Evolutionary conservation across 495 filamentous ascomycete species (phyloP), one percentile per base, ranked within the genome.

Genomic region (Daldinia childiae): DNA sequence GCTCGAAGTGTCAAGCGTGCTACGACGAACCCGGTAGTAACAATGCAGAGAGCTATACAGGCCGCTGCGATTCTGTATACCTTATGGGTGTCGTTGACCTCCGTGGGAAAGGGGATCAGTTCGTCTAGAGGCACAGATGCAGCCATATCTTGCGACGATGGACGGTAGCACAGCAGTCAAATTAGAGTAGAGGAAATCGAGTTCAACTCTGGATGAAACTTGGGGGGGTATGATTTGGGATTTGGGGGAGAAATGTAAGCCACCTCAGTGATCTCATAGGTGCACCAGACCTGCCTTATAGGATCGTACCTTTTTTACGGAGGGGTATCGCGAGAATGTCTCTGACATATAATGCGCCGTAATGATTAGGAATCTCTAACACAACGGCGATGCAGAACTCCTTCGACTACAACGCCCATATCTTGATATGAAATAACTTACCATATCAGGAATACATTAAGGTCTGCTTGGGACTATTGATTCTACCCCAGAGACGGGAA

Each of bases 61-160:
- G 30, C 60, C 30, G 52, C n/a, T 3, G 45, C 60, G 12, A 63
- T 36, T 7, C n/a, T 9, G 11, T 63, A 63, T 12, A 36, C 29
- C 30, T 63, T 63, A 19, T 63, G 60, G 1, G 45, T 39, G 14
- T 63, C 48, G 17, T 63, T 55, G 2, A 52, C 12, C 11, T 21
- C 32, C 0, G 60, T 39, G 12, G 60, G 60, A 12, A 29, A 29
- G 11, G 60, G 58, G 55, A 52, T 58, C 30, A 58, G 29, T 29
- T 56, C 26, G 30, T 56, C 54, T 1, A 56, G 54, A 32, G 54
- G 29, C 12, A 32, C 54, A 19, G 15, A 11, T 17, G 11, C 14
- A 27, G 12, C 29, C 54, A 56, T 56, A 15, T 51, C 24, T 51
- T 48, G 41, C 41, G 41, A 51, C 12, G 45, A 51, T 26, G 17